These are phyloP conservation scores for Penicillium manginii DNA, from an alignment of 495 filamentous ascomycete genomes.

Conservation along the genomic window DNA sequence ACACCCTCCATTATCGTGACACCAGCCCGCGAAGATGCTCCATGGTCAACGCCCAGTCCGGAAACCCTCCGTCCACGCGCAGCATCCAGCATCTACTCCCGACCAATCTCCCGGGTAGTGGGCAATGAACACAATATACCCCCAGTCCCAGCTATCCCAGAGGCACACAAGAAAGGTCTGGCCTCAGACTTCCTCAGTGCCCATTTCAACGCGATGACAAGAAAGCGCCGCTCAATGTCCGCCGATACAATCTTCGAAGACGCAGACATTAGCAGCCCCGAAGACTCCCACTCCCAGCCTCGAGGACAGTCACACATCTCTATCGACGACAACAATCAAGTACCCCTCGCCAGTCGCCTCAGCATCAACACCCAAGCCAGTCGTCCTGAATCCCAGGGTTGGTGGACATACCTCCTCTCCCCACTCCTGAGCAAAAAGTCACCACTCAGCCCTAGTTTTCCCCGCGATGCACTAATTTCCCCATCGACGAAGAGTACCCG, in stretches of 20 bases:
- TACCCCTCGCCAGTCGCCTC: conserved; percentile 28
- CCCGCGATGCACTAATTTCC: conserved; percentile 33
- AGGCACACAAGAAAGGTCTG: conserved; percentile 36
- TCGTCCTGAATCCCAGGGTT: conserved; percentile 69
- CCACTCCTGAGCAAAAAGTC: conserved; percentile 62
- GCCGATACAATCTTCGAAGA: conserved; percentile 61
- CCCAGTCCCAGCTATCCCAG: conserved; percentile 67
- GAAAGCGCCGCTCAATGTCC: conserved; percentile 44
- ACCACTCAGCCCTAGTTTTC: conserved; percentile 35
- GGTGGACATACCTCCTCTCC: conserved; percentile 87
- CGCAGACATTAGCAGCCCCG: conserved; percentile 37
- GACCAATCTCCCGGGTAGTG: conserved; percentile 47
- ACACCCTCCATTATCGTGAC: conserved; percentile 69
- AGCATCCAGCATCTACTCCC: conserved; percentile 73
- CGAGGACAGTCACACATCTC: conserved; percentile 13
- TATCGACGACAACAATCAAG: conserved; percentile 19
- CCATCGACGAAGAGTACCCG: conserved; percentile 32
- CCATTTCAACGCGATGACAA: conserved; percentile 31
- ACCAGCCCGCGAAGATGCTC: conserved; percentile 64
- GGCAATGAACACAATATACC: conserved; percentile 44
- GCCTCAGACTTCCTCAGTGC: conserved; percentile 40
- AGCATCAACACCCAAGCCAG: conserved; percentile 52
- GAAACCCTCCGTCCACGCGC: conserved; percentile 40
- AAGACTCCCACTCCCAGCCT: conserved; percentile 13
- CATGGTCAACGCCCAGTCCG: conserved; percentile 51